Evolutionary conservation across 2,329 filamentous ascomycete genomes (phyloP).

Genomic region (Exutisphaerella laricina): DNA sequence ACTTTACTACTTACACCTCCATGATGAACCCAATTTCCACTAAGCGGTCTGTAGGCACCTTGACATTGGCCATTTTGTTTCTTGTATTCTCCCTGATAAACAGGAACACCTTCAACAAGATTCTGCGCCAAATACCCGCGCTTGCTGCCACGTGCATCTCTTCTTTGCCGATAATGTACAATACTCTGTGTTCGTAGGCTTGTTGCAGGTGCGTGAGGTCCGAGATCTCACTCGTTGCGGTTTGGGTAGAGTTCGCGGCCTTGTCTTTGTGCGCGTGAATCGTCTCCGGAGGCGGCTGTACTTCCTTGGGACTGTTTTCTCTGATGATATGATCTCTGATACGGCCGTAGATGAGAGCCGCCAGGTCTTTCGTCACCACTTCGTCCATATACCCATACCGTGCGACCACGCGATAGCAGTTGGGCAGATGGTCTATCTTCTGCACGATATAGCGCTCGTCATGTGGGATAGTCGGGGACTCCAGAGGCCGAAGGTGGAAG

Average conservation of each 20-base stretch:
- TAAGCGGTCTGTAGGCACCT: slow-evolving; percentile 54
- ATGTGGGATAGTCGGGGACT: slow-evolving; percentile 49
- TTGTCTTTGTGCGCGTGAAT: not conserved
- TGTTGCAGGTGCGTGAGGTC: slow-evolving; percentile 32
- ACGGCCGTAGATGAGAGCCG: slow-evolving; percentile 54
- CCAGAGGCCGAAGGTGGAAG: slow-evolving; percentile 64
- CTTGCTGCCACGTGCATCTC: slow-evolving; percentile 48
- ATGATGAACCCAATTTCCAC: slow-evolving; percentile 67
- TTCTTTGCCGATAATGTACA: slow-evolving; percentile 57
- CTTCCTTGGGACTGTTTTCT: not conserved
- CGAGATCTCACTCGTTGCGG: slow-evolving; percentile 3
- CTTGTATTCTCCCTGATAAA: slow-evolving; percentile 62
- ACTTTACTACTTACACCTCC: slow-evolving; percentile 54
- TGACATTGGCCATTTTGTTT: slow-evolving; percentile 59
- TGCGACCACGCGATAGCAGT: slow-evolving; percentile 63
- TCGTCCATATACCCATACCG: slow-evolving; percentile 70
- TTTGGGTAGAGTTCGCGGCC: slow-evolving; percentile 1
- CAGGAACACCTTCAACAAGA: slow-evolving; percentile 52
- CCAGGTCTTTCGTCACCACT: slow-evolving; percentile 61
- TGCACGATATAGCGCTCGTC: slow-evolving; percentile 47
- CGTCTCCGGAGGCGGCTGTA: not conserved
- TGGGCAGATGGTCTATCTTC: slow-evolving; percentile 45
- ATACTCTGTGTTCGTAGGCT: slow-evolving; percentile 44
- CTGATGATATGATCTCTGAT: slow-evolving; percentile 35
- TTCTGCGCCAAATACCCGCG: slow-evolving; percentile 40